Base-by-base conservation (phyloP, 139 green algal species). In the Pycnococcus provasolii region DNA sequence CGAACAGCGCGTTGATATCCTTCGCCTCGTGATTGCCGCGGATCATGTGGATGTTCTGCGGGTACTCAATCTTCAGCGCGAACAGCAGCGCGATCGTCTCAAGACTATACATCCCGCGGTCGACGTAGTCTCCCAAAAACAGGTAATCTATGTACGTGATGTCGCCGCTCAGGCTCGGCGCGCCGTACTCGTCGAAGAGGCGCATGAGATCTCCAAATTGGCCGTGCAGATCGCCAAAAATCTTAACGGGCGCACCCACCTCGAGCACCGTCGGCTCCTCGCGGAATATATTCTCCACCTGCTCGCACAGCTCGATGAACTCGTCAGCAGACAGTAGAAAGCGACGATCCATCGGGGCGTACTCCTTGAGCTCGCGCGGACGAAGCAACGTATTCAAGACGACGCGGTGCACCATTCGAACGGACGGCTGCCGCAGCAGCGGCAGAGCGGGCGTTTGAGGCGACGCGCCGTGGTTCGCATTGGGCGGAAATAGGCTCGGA, bases 171-270 rank as follows among this genome's bases (percentile, higher is more conserved):
- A 90, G 96, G 65, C 83, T 91, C 3, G 94, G 94, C 37, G 83
- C 88, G 43, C 94, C 94, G 71, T 98, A 99, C 82, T 99, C 94
- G 73, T 96, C 88, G 79, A 99, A 99, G 54, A 99, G 80, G 4
- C 94, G 87, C 94, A 99, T 99, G 47, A 99, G 79, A 83, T 99
- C 94, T 4, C 88, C 88, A 86, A 97, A 97, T 76, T 97, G 91
- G 39, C 91, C 91, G 66, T 97, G 94, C 63, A 99, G 80, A 77
- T 99, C 94, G 15, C 94, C 94, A 74, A 99, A 99, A 61, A 99
- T 95, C 84, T 99, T 98, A 53, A 97, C 84, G 50, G 92, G 92
- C 1, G 91, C 91, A 50, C 71, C 64, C 39, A 96, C 75, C 5
- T 88, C 76, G 68, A 97, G 80, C 55, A 97, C 89, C 2, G 79